Percentiles rank a stretch among this genome's conserved stretches.
Evolutionary conservation across 2,329 filamentous ascomycete genomes (phyloP).

Genomic region (Neofusicoccum umdonicola): DNA sequence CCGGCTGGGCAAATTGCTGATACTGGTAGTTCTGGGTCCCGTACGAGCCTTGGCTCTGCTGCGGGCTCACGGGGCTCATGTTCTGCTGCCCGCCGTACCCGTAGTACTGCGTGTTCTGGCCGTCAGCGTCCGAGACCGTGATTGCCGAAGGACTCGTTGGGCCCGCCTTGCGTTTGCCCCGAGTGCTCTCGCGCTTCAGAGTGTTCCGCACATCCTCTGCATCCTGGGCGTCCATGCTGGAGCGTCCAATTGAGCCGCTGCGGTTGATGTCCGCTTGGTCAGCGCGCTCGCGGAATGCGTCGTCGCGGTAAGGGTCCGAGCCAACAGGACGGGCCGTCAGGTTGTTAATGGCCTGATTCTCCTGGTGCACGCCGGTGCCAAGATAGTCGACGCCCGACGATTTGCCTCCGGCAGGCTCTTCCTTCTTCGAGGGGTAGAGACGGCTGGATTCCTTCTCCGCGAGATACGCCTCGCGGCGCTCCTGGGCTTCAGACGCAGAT

Average conservation of each 20-base stretch:
- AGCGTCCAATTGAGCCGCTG: slow-evolving; percentile 33
- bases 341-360: slow-evolving; percentile 43
- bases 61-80: slow-evolving; percentile 8
- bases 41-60: slow-evolving; percentile 8
- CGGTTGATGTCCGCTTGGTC: slow-evolving; percentile 20
- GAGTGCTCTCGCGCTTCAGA: slow-evolving; percentile 44
- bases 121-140: not conserved
- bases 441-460: slow-evolving; percentile 61
- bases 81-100: slow-evolving; percentile 3
- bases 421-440: slow-evolving; percentile 55
- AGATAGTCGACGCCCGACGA: slow-evolving; percentile 36
- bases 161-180: slow-evolving; percentile 41
- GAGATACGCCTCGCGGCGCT: slow-evolving; percentile 24
- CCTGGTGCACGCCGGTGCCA: slow-evolving; percentile 25
- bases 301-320: slow-evolving; percentile 44
- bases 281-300: slow-evolving; percentile 20
- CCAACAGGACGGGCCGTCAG: slow-evolving; percentile 44
- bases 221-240: slow-evolving; percentile 42
- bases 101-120: not conserved
- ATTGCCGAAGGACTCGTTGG: slow-evolving; percentile 8
- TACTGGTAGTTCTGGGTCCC: not conserved
- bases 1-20: not conserved
- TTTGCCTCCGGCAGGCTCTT: slow-evolving; percentile 24
- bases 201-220: slow-evolving; percentile 48
- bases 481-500: slow-evolving; percentile 29